These are phyloP conservation scores for Athelia psychrophila DNA, from an alignment of 1,284 basidiomycete species.

Conservation along the genomic window DNA sequence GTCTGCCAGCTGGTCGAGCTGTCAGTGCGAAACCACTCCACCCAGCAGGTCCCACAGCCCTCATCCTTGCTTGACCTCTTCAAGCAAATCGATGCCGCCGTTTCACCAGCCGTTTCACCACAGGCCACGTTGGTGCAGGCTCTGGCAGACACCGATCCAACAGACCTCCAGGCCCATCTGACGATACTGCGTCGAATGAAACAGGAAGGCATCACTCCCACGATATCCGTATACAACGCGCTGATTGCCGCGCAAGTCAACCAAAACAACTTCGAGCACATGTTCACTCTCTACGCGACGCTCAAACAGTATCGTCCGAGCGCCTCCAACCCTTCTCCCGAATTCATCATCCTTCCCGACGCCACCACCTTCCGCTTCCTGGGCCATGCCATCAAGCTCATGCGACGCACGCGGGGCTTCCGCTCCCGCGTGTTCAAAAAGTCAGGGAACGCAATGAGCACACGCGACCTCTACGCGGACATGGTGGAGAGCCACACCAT, in stretches of 20 bases:
- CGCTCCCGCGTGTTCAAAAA: constrained; percentile 16
- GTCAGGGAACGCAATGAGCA: constrained; percentile 23
- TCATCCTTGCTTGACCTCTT: not conserved
- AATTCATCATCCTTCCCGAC: constrained; percentile 29
- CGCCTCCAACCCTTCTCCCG: constrained; percentile 4
- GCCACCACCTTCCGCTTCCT: constrained; percentile 42
- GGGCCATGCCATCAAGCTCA: constrained; percentile 34
- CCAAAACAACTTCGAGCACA: constrained; percentile 27
- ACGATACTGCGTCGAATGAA: constrained; percentile 38
- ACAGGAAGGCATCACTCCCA: constrained; percentile 30
- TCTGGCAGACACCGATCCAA: constrained; percentile 27
- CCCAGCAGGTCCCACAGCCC: constrained; percentile 10
- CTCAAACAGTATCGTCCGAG: constrained; percentile 28
- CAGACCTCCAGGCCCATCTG: constrained; percentile 27
- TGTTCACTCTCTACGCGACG: constrained; percentile 40
- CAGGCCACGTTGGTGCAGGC: constrained; percentile 39
- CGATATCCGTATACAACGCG: constrained; percentile 42
- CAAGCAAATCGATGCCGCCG: constrained; percentile 7
- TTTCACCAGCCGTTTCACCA: constrained; percentile 9
- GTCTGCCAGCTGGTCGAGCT: constrained; percentile 34
- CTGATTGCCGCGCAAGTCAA: constrained; percentile 40
- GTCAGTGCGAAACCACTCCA: constrained; percentile 27
- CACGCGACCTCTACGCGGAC: constrained; percentile 45
- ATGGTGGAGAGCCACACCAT: constrained; percentile 37
- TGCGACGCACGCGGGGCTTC: constrained; percentile 18